A percentile compares a stretch with the other conserved stretches of the same genome.
Evolutionary conservation across 768 basidiomycete species (phyloP).

Genomic region (Leccinum incarnatum): DNA sequence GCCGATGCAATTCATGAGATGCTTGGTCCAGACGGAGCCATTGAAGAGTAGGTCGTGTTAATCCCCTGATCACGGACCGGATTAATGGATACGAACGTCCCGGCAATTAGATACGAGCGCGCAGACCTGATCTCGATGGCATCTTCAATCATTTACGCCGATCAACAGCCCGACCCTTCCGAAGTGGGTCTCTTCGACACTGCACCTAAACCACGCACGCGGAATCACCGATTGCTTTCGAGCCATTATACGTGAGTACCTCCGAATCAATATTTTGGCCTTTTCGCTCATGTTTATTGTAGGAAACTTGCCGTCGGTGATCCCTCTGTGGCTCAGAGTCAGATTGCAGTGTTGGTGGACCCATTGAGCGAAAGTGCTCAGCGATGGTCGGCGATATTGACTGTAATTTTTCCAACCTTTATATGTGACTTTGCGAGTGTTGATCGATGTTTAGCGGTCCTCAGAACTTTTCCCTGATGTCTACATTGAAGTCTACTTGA

Average conservation of each 20-base stretch:
- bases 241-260: constrained; percentile 61
- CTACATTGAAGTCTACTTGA: constrained; percentile 75
- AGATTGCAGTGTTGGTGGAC: constrained; percentile 73
- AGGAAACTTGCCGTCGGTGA: constrained; percentile 75
- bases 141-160: constrained; percentile 69
- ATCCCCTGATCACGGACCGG: background rate
- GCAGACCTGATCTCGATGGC: constrained; percentile 62
- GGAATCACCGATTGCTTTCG: constrained; percentile 58
- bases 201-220: constrained; percentile 54
- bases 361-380: constrained; percentile 84
- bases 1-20: constrained; percentile 60
- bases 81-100: constrained; percentile 1
- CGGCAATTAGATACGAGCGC: constrained; percentile 43
- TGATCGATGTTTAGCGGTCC: constrained; percentile 12
- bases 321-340: constrained; percentile 60
- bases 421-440: background rate
- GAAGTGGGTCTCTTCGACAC: constrained; percentile 71
- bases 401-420: constrained; percentile 48
- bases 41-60: constrained; percentile 41
- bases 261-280: background rate
- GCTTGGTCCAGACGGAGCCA: constrained; percentile 34
- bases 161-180: constrained; percentile 70
- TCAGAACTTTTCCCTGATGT: constrained; percentile 54
- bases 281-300: constrained; percentile 1
- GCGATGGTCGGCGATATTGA: constrained; percentile 77